Percentiles rank a stretch among this genome's conserved stretches.
phyloP scores from a whole-genome alignment of 371 early-diverging fungal genomes.

The Coemansia sp. region DNA sequence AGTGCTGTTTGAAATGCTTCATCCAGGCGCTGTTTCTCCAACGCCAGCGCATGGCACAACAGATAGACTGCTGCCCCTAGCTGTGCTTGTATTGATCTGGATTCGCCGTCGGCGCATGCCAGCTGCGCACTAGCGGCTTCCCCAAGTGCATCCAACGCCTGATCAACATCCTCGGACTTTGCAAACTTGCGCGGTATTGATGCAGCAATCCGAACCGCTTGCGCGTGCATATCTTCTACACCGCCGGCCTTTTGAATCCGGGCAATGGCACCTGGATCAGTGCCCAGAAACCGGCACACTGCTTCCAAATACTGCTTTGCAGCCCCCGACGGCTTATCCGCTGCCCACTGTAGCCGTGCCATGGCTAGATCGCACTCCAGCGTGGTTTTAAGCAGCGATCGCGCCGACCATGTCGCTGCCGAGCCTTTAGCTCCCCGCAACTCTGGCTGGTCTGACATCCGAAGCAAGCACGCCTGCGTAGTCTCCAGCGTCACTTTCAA shows the following conservation, averaged over 20 bases:
- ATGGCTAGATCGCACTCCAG: constrained; percentile 34
- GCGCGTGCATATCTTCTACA: not conserved
- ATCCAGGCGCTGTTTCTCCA: not conserved
- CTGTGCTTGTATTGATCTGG: not conserved
- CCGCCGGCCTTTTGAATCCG: not conserved
- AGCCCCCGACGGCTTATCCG: not conserved
- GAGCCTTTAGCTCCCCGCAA: constrained; percentile 32
- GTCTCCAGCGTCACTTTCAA: not conserved
- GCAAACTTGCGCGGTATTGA: constrained; percentile 34
- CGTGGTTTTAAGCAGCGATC: constrained; percentile 33
- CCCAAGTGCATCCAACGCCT: constrained; percentile 32
- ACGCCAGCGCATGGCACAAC: constrained; percentile 20
- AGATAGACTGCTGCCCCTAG: constrained; percentile 13
- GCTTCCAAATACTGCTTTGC: constrained; percentile 8
- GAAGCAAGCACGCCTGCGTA: constrained; percentile 18
- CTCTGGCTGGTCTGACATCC: constrained; percentile 12
- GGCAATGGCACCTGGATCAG: not conserved
- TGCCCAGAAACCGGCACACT: constrained; percentile 27
- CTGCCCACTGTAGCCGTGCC: constrained; percentile 15
- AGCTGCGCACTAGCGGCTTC: constrained; percentile 32
- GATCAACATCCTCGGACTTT: constrained; percentile 29
- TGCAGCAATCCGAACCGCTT: not conserved
- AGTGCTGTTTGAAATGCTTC: constrained; percentile 8
- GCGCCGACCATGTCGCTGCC: constrained; percentile 22
- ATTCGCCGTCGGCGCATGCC: constrained; percentile 3